phyloP scores from a whole-genome alignment of 495 filamentous ascomycete genomes.

The Penicillium pancosmium region DNA sequence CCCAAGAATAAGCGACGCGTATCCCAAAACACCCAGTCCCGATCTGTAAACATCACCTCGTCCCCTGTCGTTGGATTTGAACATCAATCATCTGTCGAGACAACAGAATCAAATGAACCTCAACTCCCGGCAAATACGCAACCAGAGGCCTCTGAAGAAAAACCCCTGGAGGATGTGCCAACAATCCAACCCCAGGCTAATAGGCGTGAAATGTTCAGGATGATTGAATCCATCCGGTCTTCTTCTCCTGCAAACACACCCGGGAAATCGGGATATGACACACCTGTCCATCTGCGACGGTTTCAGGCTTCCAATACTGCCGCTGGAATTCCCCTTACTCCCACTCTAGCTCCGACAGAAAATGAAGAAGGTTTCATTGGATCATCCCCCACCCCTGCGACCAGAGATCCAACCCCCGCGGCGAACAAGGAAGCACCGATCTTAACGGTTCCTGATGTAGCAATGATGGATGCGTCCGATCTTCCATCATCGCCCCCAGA shows the following conservation, averaged over 20 bases:
- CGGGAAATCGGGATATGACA: constrained; percentile 39
- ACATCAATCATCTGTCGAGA: constrained; percentile 5
- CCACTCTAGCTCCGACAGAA: constrained; percentile 44
- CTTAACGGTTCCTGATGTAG: constrained; percentile 20
- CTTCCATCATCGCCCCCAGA: constrained; percentile 47
- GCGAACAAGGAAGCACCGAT: constrained; percentile 21
- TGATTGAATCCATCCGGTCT: constrained; percentile 72
- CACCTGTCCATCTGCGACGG: constrained; percentile 35
- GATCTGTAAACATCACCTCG: constrained; percentile 23
- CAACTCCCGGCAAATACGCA: constrained; percentile 15
- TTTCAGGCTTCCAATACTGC: constrained; percentile 25
- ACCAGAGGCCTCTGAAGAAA: constrained; percentile 1
- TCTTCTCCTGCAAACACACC: constrained; percentile 49
- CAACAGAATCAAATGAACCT: constrained; percentile 17
- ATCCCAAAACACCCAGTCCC: neutral
- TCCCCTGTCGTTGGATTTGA: constrained; percentile 28
- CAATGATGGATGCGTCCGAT: constrained; percentile 27
- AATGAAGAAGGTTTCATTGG: constrained; percentile 66
- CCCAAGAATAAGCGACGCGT: neutral
- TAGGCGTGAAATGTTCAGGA: constrained; percentile 58
- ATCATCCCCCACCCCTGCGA: constrained; percentile 79
- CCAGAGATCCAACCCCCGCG: constrained; percentile 42
- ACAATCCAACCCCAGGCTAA: constrained; percentile 53
- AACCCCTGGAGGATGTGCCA: neutral
- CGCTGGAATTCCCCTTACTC: constrained; percentile 47